These are phyloP conservation scores for Torulaspora pretoriensis DNA, from an alignment of 1,139 yeast species.

Conservation along the genomic window DNA sequence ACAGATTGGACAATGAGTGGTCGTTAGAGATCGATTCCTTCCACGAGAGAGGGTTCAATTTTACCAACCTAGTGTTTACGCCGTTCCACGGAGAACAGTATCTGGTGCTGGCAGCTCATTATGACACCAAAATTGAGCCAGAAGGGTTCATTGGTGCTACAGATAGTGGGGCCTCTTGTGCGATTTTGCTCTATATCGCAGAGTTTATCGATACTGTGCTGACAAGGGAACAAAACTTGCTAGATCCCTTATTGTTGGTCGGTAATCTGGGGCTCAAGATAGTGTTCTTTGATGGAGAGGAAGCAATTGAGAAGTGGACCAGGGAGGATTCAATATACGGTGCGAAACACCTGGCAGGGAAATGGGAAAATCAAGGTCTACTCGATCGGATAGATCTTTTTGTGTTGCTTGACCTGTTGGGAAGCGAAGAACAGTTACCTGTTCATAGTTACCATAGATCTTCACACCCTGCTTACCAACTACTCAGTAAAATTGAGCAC, in stretches of 20 bases:
- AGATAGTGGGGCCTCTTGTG: constrained; percentile 57
- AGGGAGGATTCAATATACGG: constrained; percentile 53
- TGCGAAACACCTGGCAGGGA: constrained; percentile 45
- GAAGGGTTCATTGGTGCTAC: constrained; percentile 57
- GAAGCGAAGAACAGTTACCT: constrained; percentile 35
- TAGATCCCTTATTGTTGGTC: constrained; percentile 14
- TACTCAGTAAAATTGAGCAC: constrained; percentile 37
- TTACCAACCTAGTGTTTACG: constrained; percentile 46
- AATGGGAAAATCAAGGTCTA: constrained; percentile 36
- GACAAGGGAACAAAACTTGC: constrained; percentile 6
- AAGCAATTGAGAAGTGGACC: constrained; percentile 50
- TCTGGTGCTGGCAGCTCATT: constrained; percentile 50
- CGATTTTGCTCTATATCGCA: constrained; percentile 46
- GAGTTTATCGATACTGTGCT: constrained; percentile 30
- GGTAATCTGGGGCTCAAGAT: constrained; percentile 43
- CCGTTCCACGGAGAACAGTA: constrained; percentile 34
- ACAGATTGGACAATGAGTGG: constrained; percentile 38
- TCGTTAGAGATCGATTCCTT: constrained; percentile 41
- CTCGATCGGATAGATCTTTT: constrained; percentile 39
- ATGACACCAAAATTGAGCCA: constrained; percentile 48
- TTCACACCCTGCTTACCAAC: constrained; percentile 41
- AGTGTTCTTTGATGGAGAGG: constrained; percentile 58
- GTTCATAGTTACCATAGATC: constrained; percentile 46
- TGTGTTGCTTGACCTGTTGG: constrained; percentile 49
- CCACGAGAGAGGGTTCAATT: constrained; percentile 39